These are phyloP conservation scores for Dothistroma pini DNA, from an alignment of 2,329 filamentous ascomycete species.

Conservation along the genomic window DNA sequence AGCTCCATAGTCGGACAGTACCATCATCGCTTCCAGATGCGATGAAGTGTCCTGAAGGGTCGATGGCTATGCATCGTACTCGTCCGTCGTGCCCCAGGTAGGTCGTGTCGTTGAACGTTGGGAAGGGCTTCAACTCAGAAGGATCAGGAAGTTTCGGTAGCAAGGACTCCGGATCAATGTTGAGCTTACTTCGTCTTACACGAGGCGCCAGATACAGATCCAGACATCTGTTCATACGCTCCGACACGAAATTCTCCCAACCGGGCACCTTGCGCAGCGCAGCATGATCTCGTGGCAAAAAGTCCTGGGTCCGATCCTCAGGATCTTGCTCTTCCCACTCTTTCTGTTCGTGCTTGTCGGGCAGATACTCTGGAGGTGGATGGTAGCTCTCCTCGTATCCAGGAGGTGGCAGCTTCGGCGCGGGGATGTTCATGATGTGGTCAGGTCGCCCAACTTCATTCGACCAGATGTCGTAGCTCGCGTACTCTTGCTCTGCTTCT, in stretches of 20 bases:
- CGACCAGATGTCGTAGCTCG: slow-evolving; percentile 89
- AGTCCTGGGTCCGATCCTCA: slow-evolving; percentile 88
- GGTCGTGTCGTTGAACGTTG: slow-evolving; percentile 80
- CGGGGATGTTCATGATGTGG: slow-evolving; percentile 90
- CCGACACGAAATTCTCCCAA: slow-evolving; percentile 86
- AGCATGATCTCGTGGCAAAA: slow-evolving; percentile 75
- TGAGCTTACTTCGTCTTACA: slow-evolving; percentile 87
- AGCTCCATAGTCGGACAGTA: slow-evolving; percentile 84
- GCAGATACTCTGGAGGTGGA: slow-evolving; percentile 89
- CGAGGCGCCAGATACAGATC: slow-evolving; percentile 94
- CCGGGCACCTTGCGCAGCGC: slow-evolving; percentile 88
- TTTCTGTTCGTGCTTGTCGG: slow-evolving; percentile 76
- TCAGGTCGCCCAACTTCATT: slow-evolving; percentile 79
- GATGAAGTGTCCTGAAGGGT: slow-evolving; percentile 79
- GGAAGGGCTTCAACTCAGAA: slow-evolving; percentile 91
- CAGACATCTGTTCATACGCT: slow-evolving; percentile 91
- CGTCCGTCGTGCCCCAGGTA: slow-evolving; percentile 86
- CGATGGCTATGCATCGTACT: slow-evolving; percentile 78
- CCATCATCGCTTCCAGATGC: slow-evolving; percentile 95
- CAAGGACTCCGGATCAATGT: slow-evolving; percentile 91
- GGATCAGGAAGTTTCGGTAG: slow-evolving; percentile 90
- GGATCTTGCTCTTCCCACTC: slow-evolving; percentile 82
- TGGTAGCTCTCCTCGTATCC: slow-evolving; percentile 97
- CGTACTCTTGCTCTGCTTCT: slow-evolving; percentile 66
- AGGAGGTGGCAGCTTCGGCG: slow-evolving; percentile 87